Base-by-base conservation (phyloP, 352 stramenopile genomes). In the Thraustotheca clavata region DNA sequence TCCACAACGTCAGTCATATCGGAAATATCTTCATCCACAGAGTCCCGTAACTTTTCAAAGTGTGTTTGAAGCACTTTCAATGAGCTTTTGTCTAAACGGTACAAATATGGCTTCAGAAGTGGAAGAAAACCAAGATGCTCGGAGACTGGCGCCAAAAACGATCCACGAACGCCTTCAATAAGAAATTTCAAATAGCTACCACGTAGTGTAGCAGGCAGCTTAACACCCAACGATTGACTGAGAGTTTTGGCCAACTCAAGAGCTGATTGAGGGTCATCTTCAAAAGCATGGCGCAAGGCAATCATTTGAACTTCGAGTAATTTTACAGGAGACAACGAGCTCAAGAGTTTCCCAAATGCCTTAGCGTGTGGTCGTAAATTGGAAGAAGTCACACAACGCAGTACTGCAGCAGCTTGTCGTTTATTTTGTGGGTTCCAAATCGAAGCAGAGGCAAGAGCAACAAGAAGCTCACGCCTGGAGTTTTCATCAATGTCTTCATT, bases 241-340 rank as follows among this genome's bases (percentile, higher is more conserved):
- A 95, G 73, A 47, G 83, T 78, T 73, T 86, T 95, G 27, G 80
- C 77, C 11, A 95, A 59, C 26, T 76, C 63, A 43, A 91, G 72
- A 18, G 72, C 81, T 31, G 83, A 73, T 54, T 81, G 71, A 18
- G 90, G 54, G 36, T 88, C 80, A 49, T 88, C 78, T n/a, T 74
- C 61, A 59, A 79, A 95, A 11, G 88, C 59, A 62, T 88, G 78
- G 2, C 83, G 80, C 46, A 95, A 73, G 14, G 82, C 74, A 27
- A 77, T 87, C 84, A 95, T 95, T 67, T 95, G 86, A n/a, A 92
- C 80, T 69, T 95, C 86, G 24, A 95, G 69, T 50, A 89, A 92
- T 24, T 86, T 80, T 40, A 93, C 77, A 0, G 83, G 82, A 7
- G 83, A 79, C 34, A 94, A 75, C 16, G 71, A 69, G 49, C 91